A percentile compares a stretch with the other conserved stretches of the same genome.
Evolutionary conservation across 192 early-diverging fungal genomes (phyloP).

Genomic region (Umbelopsis sp.): DNA sequence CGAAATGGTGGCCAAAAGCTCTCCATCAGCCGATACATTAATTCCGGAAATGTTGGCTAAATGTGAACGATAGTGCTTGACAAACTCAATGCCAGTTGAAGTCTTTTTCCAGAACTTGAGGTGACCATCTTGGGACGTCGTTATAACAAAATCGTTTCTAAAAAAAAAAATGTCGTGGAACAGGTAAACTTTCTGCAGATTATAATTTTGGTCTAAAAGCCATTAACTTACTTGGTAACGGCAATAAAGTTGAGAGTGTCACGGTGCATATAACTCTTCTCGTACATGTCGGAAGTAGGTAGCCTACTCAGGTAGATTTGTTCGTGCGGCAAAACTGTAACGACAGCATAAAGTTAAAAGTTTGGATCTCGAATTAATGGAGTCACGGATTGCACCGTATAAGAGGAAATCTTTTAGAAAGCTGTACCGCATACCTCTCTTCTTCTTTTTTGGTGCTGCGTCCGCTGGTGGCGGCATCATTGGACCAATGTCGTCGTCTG

Average conservation of each 20-base stretch:
- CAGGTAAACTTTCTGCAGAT: not conserved
- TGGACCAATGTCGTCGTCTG: slow-evolving; percentile 46
- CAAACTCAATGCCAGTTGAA: slow-evolving; percentile 92
- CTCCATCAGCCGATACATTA: slow-evolving; percentile 72
- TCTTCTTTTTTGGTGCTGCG: slow-evolving; percentile 39
- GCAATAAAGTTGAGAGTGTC: slow-evolving; percentile 82
- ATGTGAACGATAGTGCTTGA: slow-evolving; percentile 95
- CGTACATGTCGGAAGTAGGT: slow-evolving; percentile 93
- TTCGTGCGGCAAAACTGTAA: slow-evolving; percentile 66
- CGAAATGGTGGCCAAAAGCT: slow-evolving; percentile 79
- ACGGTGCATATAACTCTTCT: slow-evolving; percentile 94
- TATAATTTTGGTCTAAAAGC: not conserved
- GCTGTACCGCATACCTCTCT: slow-evolving; percentile 26
- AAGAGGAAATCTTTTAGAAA: not conserved
- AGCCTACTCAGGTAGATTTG: slow-evolving; percentile 75
- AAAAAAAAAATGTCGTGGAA: not conserved
- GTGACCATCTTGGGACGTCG: slow-evolving; percentile 93
- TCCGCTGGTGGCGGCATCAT: slow-evolving; percentile 25
- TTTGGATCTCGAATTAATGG: not conserved
- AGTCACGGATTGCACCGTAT: not conserved
- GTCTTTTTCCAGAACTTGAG: slow-evolving; percentile 99
- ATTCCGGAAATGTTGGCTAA: slow-evolving; percentile 61
- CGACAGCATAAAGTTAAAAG: not conserved
- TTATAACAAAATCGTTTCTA: slow-evolving; percentile 91
- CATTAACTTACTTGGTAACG: slow-evolving; percentile 60